phyloP scores from a whole-genome alignment of 768 basidiomycete genomes.

The Rhodosporidiobolus sp. region DNA sequence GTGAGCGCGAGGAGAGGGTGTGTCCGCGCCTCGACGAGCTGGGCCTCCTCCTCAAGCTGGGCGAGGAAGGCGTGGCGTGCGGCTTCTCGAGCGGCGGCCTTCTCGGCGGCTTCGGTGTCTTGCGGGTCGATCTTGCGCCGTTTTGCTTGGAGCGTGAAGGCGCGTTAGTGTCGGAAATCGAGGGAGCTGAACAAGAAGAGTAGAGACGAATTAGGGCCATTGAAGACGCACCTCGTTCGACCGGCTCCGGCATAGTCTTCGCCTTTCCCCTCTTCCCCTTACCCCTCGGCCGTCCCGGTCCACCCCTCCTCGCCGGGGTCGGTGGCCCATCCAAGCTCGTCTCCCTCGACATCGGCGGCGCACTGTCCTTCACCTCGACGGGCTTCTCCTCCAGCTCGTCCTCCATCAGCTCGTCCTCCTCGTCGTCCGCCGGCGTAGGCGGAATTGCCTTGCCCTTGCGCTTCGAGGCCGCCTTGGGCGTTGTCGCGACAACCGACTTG shows the following conservation, averaged over 20 bases:
- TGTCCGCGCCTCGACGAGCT: not conserved
- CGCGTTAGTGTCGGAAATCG: too few relatives aligned
- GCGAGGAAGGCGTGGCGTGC: slow-evolving; percentile 3
- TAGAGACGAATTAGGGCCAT: too few relatives aligned
- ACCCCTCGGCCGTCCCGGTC: slow-evolving; percentile 1
- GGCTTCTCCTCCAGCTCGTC: not conserved
- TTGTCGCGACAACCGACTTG: not conserved
- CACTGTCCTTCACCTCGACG: not conserved
- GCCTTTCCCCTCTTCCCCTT: not conserved
- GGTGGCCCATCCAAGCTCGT: slow-evolving; percentile 7
- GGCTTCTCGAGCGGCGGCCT: slow-evolving; percentile 4
- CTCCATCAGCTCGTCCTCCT: not conserved
- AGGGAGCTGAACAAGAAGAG: too few relatives aligned
- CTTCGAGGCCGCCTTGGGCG: not conserved
- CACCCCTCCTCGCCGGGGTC: not conserved
- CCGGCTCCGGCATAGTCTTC: slow-evolving; percentile 1
- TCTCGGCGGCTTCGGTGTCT: not conserved
- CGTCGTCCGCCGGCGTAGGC: not conserved
- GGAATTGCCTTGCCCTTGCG: slow-evolving; percentile 2
- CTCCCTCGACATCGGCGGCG: slow-evolving; percentile 7
- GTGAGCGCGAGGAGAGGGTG: slow-evolving; percentile 20
- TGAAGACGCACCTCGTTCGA: slow-evolving; percentile 23
- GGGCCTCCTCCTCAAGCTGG: slow-evolving; percentile 25
- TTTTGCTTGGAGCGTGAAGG: slow-evolving; percentile 6
- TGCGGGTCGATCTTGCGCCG: slow-evolving; percentile 11